phyloP scores from a whole-genome alignment of 257 asterid genomes.

The Petunia secreta region DNA sequence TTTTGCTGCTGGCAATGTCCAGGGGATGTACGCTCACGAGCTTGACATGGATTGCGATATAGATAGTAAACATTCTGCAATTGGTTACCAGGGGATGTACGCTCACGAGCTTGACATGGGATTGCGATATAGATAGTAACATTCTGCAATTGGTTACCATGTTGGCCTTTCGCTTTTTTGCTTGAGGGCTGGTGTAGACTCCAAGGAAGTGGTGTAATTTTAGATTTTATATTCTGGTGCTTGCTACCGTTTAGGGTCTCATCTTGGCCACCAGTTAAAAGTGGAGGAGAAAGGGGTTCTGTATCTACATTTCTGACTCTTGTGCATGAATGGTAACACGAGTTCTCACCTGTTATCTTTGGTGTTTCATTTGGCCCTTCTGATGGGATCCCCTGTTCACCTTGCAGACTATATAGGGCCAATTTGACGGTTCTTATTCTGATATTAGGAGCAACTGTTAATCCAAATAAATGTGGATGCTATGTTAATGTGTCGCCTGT shows the following conservation, averaged over 20 bases:
- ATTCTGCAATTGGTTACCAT: slow-evolving; percentile 50
- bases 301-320: neutral
- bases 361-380: neutral
- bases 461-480: neutral
- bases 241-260: slow-evolving; percentile 1
- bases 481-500: too few species aligned
- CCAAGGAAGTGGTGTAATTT: neutral
- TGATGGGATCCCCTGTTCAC: neutral
- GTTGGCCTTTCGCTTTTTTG: slow-evolving; percentile 30
- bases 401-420: neutral
- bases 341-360: neutral
- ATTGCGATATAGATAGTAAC: slow-evolving; percentile 54
- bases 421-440: neutral
- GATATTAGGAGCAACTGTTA: neutral
- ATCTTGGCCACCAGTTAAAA: neutral
- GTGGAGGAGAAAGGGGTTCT: neutral
- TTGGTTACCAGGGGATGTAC: slow-evolving; percentile 55
- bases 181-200: neutral
- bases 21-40: slow-evolving; percentile 59
- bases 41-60: slow-evolving; percentile 60
- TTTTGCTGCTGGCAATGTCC: slow-evolving; percentile 49
- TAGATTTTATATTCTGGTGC: slow-evolving; percentile 11
- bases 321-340: neutral
- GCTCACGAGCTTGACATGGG: slow-evolving; percentile 65
- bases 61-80: slow-evolving; percentile 55